phyloP scores from a whole-genome alignment of 2,329 filamentous ascomycete genomes.

The Diplodia corticola region DNA sequence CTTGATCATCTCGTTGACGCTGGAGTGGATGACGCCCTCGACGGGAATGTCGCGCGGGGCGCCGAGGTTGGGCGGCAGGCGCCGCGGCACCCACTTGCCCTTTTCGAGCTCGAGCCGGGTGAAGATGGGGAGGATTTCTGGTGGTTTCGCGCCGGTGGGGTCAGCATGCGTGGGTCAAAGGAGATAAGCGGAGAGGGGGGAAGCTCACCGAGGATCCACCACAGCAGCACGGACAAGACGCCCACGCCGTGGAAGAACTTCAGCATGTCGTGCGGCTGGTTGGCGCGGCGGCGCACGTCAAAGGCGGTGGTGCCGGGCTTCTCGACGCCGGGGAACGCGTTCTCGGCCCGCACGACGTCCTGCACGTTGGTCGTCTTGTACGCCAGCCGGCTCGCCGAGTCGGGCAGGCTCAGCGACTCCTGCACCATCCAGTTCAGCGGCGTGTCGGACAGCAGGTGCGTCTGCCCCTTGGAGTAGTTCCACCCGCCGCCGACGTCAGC shows the following conservation, averaged over 20 bases:
- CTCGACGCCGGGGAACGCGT: not conserved
- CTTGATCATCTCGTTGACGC: slow-evolving; percentile 28
- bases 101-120: slow-evolving; percentile 40
- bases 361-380: slow-evolving; percentile 1
- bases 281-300: not conserved
- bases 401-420: not conserved
- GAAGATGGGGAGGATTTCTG: slow-evolving; percentile 41
- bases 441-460: slow-evolving; percentile 48
- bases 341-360: slow-evolving; percentile 3
- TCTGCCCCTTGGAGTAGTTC: slow-evolving; percentile 39
- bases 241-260: slow-evolving; percentile 20
- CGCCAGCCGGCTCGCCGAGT: not conserved
- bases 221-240: slow-evolving; percentile 3
- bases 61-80: slow-evolving; percentile 40
- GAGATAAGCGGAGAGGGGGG: not conserved
- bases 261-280: slow-evolving; percentile 26
- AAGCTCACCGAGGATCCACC: slow-evolving; percentile 22
- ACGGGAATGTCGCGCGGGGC: slow-evolving; percentile 36
- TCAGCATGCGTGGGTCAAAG: slow-evolving; percentile 18
- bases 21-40: slow-evolving; percentile 35
- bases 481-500: slow-evolving; percentile 50
- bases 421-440: slow-evolving; percentile 51
- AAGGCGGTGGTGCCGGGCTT: not conserved
- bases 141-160: not conserved
- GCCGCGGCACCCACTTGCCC: slow-evolving; percentile 38